Evolutionary conservation across 2,329 filamentous ascomycete species (phyloP), one percentile per base, ranked within the genome.

Genomic region (Diplodia intermedia): DNA sequence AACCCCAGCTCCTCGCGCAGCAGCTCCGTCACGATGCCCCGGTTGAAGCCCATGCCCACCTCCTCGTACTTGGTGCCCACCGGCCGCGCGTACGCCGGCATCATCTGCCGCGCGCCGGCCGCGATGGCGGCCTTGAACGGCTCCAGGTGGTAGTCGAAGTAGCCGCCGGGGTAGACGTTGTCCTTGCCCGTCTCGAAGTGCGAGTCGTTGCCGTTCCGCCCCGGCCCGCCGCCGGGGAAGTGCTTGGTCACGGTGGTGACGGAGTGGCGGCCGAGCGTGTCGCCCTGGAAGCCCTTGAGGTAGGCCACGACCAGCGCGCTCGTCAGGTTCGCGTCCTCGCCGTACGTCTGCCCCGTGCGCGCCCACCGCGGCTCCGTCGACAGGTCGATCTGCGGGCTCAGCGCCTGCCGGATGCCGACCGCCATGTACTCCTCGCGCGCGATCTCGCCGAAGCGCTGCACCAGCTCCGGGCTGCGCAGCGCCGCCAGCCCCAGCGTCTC

Each of bases 171-270:
- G 60, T 86, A 86, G 0, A 81, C 81, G 68, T 80, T 76, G 66
- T 86, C 84, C 72, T 84, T 84, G 38, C 85, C 85, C 67, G 85
- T 85, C 0, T 74, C 73, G 69, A 86, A 86, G 66, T 86, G 85
- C 18, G 82, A 81, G 71, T 86, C 85, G 56, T 86, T 82, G 23
- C 85, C 85, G 56, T 83, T 75, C 68, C 83, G 75, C 71, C 82
- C 79, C 0, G 84, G 80, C 0, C 85, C 85, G 8, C 80, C 83
- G 4, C 85, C 85, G 0, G 84, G 84, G 71, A 86, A 86, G 69
- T 86, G 84, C 73, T 86, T 86, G 0, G 84, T 85, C 1, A 85
- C 80, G 0, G 84, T 83, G 1, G 79, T 80, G 3, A 86, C 80
- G 1, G 82, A 83, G 33, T 79, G 69, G 0, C 74, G 70, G 0